Evolutionary conservation across 2,329 filamentous ascomycete genomes (phyloP).

Genomic region (Beauveria sp.): DNA sequence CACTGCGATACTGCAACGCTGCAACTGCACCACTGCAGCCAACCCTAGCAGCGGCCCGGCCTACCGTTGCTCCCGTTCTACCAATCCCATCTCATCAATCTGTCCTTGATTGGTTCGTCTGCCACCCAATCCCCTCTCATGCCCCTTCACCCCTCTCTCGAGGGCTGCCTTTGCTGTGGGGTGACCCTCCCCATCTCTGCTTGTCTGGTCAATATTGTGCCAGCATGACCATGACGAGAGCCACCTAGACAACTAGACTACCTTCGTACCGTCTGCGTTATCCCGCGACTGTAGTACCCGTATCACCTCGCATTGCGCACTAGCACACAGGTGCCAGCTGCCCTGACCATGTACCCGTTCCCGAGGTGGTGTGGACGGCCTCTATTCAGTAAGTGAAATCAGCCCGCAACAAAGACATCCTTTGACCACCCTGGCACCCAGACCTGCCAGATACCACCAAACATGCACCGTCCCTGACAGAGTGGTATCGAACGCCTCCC

Average conservation of each 20-base stretch:
- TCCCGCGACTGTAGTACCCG: background rate
- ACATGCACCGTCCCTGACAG: constrained; percentile 5
- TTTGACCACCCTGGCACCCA: background rate
- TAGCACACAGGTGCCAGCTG: background rate
- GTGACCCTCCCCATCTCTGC: background rate
- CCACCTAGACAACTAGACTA: background rate
- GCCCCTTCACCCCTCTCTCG: background rate
- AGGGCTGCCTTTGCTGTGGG: constrained; percentile 8
- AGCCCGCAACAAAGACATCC: background rate
- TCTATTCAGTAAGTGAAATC: background rate
- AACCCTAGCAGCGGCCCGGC: constrained; percentile 8
- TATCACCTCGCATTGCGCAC: constrained; percentile 6
- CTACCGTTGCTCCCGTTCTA: background rate
- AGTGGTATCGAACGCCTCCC: constrained; percentile 6
- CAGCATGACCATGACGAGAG: constrained; percentile 5
- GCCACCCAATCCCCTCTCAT: background rate
- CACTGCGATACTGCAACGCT: too few species aligned
- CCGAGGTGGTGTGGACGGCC: background rate
- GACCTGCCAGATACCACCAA: background rate
- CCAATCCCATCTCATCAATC: constrained; percentile 6
- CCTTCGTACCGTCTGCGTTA: background rate
- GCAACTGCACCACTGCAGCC: background rate
- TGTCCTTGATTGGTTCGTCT: background rate
- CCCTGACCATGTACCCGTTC: constrained; percentile 1
- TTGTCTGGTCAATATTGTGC: background rate